Conservation (phyloP, 768 basidiomycete species). For the Pleurotus pulmonarius region DNA sequence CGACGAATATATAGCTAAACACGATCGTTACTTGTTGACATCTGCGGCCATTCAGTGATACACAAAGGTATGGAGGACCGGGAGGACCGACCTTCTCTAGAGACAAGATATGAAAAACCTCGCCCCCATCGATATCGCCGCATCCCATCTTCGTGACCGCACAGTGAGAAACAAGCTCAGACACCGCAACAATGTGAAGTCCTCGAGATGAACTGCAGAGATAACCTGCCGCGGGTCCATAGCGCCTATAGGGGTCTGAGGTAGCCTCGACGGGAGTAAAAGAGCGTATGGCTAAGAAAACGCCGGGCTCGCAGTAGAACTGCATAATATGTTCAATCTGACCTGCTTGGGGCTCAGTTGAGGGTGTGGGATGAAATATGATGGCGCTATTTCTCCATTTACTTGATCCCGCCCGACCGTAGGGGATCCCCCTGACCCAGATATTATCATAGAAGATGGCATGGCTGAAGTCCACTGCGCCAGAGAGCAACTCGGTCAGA, state of each 20-base stretch:
- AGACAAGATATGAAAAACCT: background rate
- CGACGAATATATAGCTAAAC: no score
- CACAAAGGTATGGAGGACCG: no score
- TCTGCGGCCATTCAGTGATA: no score
- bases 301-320: background rate
- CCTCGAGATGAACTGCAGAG: constrained; percentile 1
- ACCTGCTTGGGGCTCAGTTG: background rate
- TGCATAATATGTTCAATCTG: constrained; percentile 5
- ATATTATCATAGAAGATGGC: constrained; percentile 1
- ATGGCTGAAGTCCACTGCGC: background rate
- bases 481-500: background rate
- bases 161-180: constrained; percentile 9
- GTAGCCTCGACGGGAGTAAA: background rate
- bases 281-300: constrained; percentile 6
- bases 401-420: constrained; percentile 5
- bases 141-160: constrained; percentile 2
- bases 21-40: no score
- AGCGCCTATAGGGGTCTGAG: constrained; percentile 11
- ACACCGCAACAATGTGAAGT: constrained; percentile 4
- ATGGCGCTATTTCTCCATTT: constrained; percentile 8
- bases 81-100: background rate
- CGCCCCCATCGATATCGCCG: background rate
- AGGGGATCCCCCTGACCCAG: constrained; percentile 4
- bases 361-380: constrained; percentile 3
- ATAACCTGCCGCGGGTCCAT: constrained; percentile 11